Evolutionary conservation across 2,329 filamentous ascomycete species (phyloP), one percentile per base, ranked within the genome.

Genomic region (Cryphonectria naterciae): DNA sequence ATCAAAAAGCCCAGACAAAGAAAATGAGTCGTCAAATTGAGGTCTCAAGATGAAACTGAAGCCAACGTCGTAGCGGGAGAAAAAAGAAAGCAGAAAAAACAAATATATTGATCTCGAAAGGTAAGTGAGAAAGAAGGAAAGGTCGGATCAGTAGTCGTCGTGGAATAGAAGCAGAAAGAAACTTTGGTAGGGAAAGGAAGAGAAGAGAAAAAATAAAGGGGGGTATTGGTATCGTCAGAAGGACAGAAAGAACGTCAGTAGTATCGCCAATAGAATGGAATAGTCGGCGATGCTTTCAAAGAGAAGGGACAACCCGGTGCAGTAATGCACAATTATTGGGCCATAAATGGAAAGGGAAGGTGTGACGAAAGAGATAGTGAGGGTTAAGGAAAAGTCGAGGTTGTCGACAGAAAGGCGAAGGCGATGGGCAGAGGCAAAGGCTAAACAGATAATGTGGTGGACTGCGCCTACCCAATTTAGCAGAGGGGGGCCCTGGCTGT

Each of bases 301-400:
- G 7, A 65, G 39, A 64, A 67, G 37, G 2, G 39, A 56, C 58
- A 49, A 15, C 69, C 39, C 58, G 58, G 17, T 58, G 67, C 22
- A 39, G 41, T 39, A n/a, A 37, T 32, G 39, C 37, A 43, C 41
- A 52, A 39, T 56, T 37, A 61, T 61, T 65, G 69, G 66, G 69
- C 69, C 46, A 72, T 67, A 63, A 72, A 65, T 25, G 52, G 65
- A 67, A 70, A 70, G 64, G 69, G 64, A 72, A 63, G 70, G 67
- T 72, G 67, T 63, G 56, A 46, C 43, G 28, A 35, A 46, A 37
- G 28, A 37, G 28, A 49, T 35, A 65, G 11, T 52, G 67, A 62
- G 41, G 61, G 39, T 69, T 69, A 17, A 58, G 28, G 56, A 62
- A 28, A 65, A 11, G 61, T 64, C n/a, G 39, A 64, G 37, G 32